Evolutionary conservation across 2,329 filamentous ascomycete species (phyloP).

Genomic region (Xylaria hypoxylon): DNA sequence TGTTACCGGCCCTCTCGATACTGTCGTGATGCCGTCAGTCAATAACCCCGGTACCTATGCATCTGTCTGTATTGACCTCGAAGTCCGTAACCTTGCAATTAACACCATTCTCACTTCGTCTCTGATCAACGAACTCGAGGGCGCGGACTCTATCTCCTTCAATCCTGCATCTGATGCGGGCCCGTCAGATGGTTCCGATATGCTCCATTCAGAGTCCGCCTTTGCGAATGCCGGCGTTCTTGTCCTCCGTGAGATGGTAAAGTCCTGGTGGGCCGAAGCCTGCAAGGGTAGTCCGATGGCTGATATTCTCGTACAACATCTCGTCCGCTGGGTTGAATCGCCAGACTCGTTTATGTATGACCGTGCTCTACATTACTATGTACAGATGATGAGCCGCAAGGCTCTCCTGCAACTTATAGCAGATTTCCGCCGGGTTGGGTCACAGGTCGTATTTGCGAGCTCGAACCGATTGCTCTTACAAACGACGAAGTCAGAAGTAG

Average conservation of each 20-base stretch:
- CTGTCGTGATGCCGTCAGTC: conserved; percentile 89
- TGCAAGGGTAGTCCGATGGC: conserved; percentile 93
- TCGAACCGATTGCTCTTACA: conserved; percentile 90
- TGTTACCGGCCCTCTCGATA: conserved; percentile 83
- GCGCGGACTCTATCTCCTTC: conserved; percentile 85
- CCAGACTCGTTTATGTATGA: conserved; percentile 96
- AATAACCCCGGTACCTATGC: conserved; percentile 95
- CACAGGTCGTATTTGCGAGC: conserved; percentile 94
- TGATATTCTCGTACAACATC: conserved; percentile 95
- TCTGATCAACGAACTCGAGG: conserved; percentile 95
- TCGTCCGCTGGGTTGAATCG: conserved; percentile 96
- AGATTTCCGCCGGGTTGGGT: conserved; percentile 94
- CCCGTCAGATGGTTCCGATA: conserved; percentile 71
- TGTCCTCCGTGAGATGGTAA: conserved; percentile 97
- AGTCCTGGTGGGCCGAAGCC: conserved; percentile 97
- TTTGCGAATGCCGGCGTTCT: conserved; percentile 93
- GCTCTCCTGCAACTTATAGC: conserved; percentile 97
- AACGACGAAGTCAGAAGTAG: conserved; percentile 95
- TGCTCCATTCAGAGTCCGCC: conserved; percentile 85
- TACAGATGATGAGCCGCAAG: conserved; percentile 98
- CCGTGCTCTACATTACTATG: conserved; percentile 92
- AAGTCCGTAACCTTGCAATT: conserved; percentile 93
- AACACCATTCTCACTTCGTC: conserved; percentile 98
- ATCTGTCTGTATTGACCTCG: conserved; percentile 95
- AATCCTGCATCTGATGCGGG: conserved; percentile 78